Percentiles rank a stretch among this genome's conserved stretches.
Conservation (phyloP, 192 early-diverging fungal genomes). For the Umbelopsis vinacea region DNA sequence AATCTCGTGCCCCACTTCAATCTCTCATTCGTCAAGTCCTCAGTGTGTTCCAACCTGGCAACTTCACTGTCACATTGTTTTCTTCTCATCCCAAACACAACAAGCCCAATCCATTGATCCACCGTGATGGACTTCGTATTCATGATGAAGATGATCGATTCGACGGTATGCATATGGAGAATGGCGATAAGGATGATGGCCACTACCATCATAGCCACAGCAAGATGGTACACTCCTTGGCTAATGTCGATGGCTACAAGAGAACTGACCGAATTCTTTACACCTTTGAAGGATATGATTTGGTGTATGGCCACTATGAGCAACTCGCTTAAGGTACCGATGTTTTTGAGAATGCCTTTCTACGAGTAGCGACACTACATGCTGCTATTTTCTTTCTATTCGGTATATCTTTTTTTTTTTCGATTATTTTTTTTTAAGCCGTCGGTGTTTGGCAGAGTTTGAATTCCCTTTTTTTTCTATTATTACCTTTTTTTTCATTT, state of each 20-base stretch:
- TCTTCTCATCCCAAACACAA: constrained; percentile 47
- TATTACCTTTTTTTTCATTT: constrained; percentile 24
- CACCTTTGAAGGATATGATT: constrained; percentile 81
- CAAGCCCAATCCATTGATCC: neutral
- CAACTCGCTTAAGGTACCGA: constrained; percentile 13
- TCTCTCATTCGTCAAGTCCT: constrained; percentile 77
- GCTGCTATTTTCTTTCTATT: constrained; percentile 5
- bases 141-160: constrained; percentile 40
- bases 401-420: constrained; percentile 29
- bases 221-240: constrained; percentile 49
- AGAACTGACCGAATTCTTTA: constrained; percentile 74
- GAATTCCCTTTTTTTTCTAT: constrained; percentile 29
- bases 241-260: constrained; percentile 63
- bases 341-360: neutral
- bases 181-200: constrained; percentile 27
- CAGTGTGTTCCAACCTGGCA: constrained; percentile 79
- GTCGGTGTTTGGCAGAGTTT: constrained; percentile 18
- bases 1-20: constrained; percentile 63
- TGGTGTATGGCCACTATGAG: constrained; percentile 78
- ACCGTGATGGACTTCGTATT: constrained; percentile 20
- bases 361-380: neutral
- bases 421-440: constrained; percentile 18
- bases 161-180: constrained; percentile 33
- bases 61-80: constrained; percentile 82
- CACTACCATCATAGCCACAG: constrained; percentile 30